These are phyloP conservation scores for Thelonectria blattea DNA, from an alignment of 2,329 filamentous ascomycete species.

Conservation along the genomic window DNA sequence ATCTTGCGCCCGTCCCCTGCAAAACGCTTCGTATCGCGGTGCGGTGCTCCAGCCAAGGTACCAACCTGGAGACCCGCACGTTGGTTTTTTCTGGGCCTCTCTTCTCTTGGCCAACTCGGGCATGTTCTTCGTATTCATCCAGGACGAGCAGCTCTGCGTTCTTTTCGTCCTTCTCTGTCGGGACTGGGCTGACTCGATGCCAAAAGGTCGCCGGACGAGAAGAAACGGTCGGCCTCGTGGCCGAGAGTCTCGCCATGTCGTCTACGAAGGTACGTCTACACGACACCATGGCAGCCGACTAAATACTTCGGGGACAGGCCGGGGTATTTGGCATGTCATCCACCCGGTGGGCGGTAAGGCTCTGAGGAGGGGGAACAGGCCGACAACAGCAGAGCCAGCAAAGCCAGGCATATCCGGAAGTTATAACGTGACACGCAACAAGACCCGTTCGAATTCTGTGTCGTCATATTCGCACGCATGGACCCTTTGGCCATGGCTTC, in stretches of 20 bases:
- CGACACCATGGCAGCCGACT: constrained; percentile 20
- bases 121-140: constrained; percentile 20
- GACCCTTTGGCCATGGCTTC: constrained; percentile 1
- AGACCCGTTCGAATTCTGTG: background rate
- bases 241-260: constrained; percentile 11
- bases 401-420: background rate
- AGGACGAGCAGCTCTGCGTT: constrained; percentile 10
- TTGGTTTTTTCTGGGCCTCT: constrained; percentile 17
- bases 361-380: constrained; percentile 13
- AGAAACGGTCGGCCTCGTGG: constrained; percentile 13
- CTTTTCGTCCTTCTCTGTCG: constrained; percentile 6
- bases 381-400: constrained; percentile 16
- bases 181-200: background rate
- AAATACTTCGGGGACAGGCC: background rate
- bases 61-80: constrained; percentile 18
- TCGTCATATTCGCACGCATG: constrained; percentile 8
- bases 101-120: constrained; percentile 4
- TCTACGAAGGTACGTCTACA: constrained; percentile 4
- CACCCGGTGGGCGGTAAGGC: constrained; percentile 20
- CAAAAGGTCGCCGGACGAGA: constrained; percentile 6
- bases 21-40: constrained; percentile 35
- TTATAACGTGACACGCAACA: constrained; percentile 19
- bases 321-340: constrained; percentile 22
- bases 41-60: constrained; percentile 7
- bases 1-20: constrained; percentile 34